Base-by-base conservation (phyloP, 345 rosid species). In the Camelina hispida region DNA sequence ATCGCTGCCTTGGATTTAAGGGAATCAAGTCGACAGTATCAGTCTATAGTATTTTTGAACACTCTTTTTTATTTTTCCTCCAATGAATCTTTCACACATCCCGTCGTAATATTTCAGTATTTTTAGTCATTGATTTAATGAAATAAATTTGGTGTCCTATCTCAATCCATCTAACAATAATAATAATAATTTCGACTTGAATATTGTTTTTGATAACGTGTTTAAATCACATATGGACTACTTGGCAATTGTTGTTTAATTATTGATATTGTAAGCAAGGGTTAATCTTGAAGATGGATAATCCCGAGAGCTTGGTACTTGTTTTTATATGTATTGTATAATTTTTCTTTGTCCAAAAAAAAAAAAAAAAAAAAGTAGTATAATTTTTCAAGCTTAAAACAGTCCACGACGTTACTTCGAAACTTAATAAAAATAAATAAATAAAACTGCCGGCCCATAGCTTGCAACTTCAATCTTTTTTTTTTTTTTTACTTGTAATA, bases 141-240 rank as follows among this genome's bases (percentile, higher is more conserved):
- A 30, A 18, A 2, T 15, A 38, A 60, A 60, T 9, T 68, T 59
- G 79, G 79, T 75, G 73, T 30, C 68, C 51, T 59, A 18, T 68
- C 73, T 50, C 69, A 68, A 52, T 75, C 74, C 37, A 62, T 68
- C 50, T 4, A 18, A 37, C 13, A 38, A 68, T 42, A 2, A 51
- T 18, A 64, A 20, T 35, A 68, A 37, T 3, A 55, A 8, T 58
- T n/a, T 66, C 2, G 6, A 22, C 6, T 1, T 46, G 1, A 11
- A 15, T 38, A 3, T 18, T 18, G n/a, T 15, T 20, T 62, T 6
- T 40, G 74, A 12, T 60, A 68, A 75, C 74, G 68, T 68, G 68
- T 59, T 28, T 4, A 59, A 44, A 23, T 17, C 34, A 22, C 58
- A 66, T 46, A 22, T 37, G 16, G 60, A 74, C 51, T 50, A 48